These are phyloP conservation scores for Populus euphratica DNA, from an alignment of 345 rosid species.

Conservation along the genomic window DNA sequence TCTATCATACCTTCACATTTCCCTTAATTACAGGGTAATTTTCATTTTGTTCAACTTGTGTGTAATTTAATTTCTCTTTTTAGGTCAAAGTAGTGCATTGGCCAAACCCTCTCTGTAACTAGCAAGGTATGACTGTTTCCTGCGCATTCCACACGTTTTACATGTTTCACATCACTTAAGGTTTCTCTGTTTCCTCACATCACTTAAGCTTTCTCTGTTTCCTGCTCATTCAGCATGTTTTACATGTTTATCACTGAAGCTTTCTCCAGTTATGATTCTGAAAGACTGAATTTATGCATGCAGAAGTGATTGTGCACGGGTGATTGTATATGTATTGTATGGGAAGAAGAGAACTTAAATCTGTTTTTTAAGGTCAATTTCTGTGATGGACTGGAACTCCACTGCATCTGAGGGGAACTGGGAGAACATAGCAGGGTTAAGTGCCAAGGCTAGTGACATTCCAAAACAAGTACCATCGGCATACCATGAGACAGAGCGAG, in stretches of 20 bases:
- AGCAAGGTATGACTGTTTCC: background rate
- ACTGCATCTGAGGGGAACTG: background rate
- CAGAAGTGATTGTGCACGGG: background rate
- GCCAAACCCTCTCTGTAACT: background rate
- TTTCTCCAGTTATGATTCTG: background rate
- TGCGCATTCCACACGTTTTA: background rate
- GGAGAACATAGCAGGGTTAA: background rate
- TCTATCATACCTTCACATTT: background rate
- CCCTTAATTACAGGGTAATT: background rate
- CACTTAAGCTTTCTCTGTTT: background rate
- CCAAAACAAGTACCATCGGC: background rate
- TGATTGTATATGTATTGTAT: background rate
- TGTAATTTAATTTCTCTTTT: background rate
- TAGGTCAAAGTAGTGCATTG: background rate
- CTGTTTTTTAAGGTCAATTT: background rate
- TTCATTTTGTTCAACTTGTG: background rate
- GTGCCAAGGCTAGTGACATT: background rate
- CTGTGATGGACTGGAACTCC: background rate
- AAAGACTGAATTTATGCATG: background rate
- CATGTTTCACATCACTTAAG: background rate
- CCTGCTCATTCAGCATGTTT: background rate
- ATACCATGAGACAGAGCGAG: background rate
- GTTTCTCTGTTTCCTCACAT: background rate
- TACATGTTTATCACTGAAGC: background rate
- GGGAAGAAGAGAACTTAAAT: too few relatives aligned